A percentile compares a stretch with the other conserved stretches of the same genome.
phyloP scores from a whole-genome alignment of 192 early-diverging fungal genomes.

The Rhizophagus clarus region DNA sequence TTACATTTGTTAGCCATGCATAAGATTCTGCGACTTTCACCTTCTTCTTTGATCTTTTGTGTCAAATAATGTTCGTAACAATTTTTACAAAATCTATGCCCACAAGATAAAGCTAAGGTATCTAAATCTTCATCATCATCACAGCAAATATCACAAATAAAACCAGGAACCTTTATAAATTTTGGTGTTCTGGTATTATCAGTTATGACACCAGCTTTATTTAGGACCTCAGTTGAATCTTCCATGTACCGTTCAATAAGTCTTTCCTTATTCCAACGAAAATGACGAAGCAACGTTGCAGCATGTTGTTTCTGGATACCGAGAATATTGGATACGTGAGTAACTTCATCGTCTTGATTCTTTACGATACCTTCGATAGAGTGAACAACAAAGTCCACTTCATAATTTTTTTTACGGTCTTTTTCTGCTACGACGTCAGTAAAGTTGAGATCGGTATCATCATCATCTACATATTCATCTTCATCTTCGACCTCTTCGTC shows the following conservation, averaged over 20 bases:
- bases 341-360: slow-evolving; percentile 67
- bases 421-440: slow-evolving; percentile 60
- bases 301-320: slow-evolving; percentile 68
- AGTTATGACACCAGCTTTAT: slow-evolving; percentile 71
- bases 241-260: slow-evolving; percentile 82
- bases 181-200: slow-evolving; percentile 46
- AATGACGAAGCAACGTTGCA: slow-evolving; percentile 75
- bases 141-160: slow-evolving; percentile 93
- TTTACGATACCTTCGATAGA: slow-evolving; percentile 59
- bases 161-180: slow-evolving; percentile 48
- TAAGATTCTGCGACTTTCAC: slow-evolving; percentile 85
- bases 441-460: slow-evolving; percentile 61
- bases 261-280: slow-evolving; percentile 86
- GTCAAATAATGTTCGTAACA: slow-evolving; percentile 87
- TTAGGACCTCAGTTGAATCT: slow-evolving; percentile 59
- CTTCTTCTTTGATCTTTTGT: slow-evolving; percentile 86
- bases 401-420: slow-evolving; percentile 63
- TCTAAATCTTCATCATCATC: slow-evolving; percentile 60
- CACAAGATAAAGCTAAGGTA: slow-evolving; percentile 79
- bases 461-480: slow-evolving; percentile 37
- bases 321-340: slow-evolving; percentile 73
- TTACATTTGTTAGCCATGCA: slow-evolving; percentile 80
- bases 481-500: slow-evolving; percentile 2
- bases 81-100: slow-evolving; percentile 83
- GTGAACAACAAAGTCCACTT: slow-evolving; percentile 76